phyloP scores from a whole-genome alignment of 2,329 filamentous ascomycete species.

The Periconia digitata region DNA sequence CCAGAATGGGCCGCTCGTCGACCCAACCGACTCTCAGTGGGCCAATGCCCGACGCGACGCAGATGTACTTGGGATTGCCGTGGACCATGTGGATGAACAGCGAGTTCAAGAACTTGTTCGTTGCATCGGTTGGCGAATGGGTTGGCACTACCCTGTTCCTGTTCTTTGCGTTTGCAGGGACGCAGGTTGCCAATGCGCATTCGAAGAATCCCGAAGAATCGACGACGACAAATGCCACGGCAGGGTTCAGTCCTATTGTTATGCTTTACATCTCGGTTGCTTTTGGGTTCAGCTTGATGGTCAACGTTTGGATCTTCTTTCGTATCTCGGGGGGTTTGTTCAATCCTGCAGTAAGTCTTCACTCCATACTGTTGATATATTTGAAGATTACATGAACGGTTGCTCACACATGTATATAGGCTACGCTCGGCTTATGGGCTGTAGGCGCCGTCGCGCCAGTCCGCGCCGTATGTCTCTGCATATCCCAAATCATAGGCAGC shows the following conservation, averaged over 20 bases:
- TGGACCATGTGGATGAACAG: constrained; percentile 25
- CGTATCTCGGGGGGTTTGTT: constrained; percentile 18
- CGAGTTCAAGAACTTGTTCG: constrained; percentile 28
- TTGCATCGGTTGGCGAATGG: constrained; percentile 47
- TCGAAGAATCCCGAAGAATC: constrained; percentile 37
- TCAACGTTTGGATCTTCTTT: constrained; percentile 33
- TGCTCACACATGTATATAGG: background rate
- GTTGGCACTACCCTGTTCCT: constrained; percentile 44
- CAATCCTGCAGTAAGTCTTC: constrained; percentile 8
- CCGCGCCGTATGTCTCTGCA: background rate
- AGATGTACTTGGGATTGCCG: constrained; percentile 13
- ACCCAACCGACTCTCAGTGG: background rate
- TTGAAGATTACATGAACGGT: background rate
- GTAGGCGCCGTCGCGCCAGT: background rate
- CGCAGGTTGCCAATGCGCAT: constrained; percentile 46
- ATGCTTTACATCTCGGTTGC: constrained; percentile 29
- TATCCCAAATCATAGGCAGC: constrained; percentile 5
- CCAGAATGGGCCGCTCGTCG: too few relatives aligned
- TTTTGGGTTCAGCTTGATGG: constrained; percentile 26
- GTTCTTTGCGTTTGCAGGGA: constrained; percentile 42
- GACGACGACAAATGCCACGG: constrained; percentile 43
- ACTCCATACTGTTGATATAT: background rate
- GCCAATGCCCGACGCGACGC: background rate
- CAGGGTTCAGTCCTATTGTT: constrained; percentile 44
- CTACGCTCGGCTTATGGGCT: background rate